Conservation (phyloP, 176 grass and related monocot species). For the Dendrocalamus sinicus region DNA sequence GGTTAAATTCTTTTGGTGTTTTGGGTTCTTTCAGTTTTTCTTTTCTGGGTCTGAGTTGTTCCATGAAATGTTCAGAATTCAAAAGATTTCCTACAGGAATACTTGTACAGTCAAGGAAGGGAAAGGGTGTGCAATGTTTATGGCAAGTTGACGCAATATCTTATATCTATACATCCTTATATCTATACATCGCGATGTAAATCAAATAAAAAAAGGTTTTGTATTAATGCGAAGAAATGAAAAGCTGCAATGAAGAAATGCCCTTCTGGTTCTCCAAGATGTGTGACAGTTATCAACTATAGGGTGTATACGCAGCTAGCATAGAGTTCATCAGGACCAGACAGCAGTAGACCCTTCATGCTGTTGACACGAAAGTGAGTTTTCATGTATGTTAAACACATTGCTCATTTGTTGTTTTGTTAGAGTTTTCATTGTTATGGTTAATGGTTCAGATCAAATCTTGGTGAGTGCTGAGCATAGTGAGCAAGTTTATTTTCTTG, state of each 20-base stretch:
- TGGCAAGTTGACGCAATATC: background rate
- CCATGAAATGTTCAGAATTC: background rate
- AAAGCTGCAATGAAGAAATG: conserved; percentile 3
- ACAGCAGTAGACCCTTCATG: background rate
- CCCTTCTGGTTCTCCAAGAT: background rate
- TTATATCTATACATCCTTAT: conserved; percentile 7
- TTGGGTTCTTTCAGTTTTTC: background rate
- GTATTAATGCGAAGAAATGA: background rate
- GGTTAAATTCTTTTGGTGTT: background rate
- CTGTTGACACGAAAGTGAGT: background rate
- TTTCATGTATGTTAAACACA: background rate
- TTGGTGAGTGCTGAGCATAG: background rate
- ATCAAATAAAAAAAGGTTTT: conserved; percentile 36
- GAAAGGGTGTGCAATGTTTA: background rate
- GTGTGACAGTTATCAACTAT: background rate
- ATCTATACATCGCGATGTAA: conserved; percentile 15
- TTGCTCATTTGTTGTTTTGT: background rate
- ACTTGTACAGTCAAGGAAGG: conserved; percentile 24
- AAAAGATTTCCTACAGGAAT: background rate
- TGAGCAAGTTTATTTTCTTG: background rate
- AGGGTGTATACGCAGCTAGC: background rate
- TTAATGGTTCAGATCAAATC: too few species aligned
- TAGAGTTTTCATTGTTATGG: background rate
- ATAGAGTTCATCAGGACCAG: background rate
- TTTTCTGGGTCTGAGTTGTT: background rate